Conservation (phyloP, 345 rosid species). For the Melaleuca alternifolia region DNA sequence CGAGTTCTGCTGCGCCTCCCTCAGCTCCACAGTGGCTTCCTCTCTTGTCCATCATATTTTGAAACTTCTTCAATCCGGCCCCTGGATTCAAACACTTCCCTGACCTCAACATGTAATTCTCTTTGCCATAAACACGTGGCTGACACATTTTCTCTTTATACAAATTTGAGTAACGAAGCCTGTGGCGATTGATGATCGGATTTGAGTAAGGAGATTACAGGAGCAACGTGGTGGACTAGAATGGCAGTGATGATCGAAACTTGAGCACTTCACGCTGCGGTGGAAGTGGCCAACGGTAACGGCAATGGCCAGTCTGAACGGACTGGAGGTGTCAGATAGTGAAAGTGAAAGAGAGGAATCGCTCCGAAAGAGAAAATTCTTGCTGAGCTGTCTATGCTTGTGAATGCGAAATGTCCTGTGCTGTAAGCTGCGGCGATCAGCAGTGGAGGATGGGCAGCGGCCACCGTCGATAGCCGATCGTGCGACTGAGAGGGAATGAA, state of each 20-base stretch:
- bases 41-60: conserved; percentile 89
- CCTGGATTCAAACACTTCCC: too few relatives aligned
- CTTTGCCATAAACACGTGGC: neutral
- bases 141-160: neutral
- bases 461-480: neutral
- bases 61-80: conserved; percentile 48
- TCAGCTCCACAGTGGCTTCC: conserved; percentile 76
- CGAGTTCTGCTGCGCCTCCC: conserved; percentile 65
- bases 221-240: neutral
- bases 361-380: too few relatives aligned
- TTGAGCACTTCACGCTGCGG: neutral
- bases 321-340: neutral
- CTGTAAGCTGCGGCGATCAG: neutral
- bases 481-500: too few relatives aligned
- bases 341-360: neutral
- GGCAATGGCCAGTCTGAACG: neutral
- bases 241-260: neutral
- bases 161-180: neutral
- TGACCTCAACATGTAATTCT: neutral
- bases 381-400: neutral
- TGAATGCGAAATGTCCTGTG: too few relatives aligned
- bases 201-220: neutral
- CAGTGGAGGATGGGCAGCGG: neutral
- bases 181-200: neutral
- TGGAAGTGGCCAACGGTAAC: neutral